These are phyloP conservation scores for Fagopyrum esculentum DNA, from an alignment of 148 eudicot species.

Conservation along the genomic window DNA sequence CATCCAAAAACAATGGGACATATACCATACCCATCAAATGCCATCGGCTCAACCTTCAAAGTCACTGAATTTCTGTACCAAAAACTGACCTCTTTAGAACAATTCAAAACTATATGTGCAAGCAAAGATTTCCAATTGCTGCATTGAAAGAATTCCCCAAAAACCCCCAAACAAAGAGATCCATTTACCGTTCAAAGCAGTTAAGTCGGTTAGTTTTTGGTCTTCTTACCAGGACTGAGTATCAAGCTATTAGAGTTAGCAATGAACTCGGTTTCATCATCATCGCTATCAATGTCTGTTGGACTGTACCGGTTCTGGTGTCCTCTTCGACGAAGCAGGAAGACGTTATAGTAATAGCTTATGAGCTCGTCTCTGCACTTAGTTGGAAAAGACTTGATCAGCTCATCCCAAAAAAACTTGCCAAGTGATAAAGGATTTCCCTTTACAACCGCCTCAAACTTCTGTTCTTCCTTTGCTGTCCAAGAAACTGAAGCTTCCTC, in stretches of 20 bases:
- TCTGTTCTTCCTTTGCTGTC: constrained; percentile 35
- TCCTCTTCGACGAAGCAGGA: constrained; percentile 9
- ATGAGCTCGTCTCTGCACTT: constrained; percentile 42
- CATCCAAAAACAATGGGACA: background rate
- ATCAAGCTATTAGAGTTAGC: constrained; percentile 7
- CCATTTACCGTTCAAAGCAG: background rate
- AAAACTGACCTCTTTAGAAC: background rate
- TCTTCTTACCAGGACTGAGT: constrained; percentile 11
- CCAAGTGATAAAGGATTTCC: constrained; percentile 30
- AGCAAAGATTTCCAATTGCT: constrained; percentile 2
- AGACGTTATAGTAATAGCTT: constrained; percentile 55
- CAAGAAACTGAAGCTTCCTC: constrained; percentile 52
- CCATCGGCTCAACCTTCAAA: background rate
- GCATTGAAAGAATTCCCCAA: background rate
- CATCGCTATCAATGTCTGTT: constrained; percentile 10
- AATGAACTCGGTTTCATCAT: constrained; percentile 11
- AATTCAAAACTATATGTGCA: constrained; percentile 8
- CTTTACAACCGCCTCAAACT: constrained; percentile 29
- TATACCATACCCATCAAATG: constrained; percentile 1
- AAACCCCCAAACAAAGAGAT: background rate
- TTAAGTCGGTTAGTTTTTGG: background rate
- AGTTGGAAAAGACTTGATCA: constrained; percentile 24
- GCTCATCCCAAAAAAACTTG: constrained; percentile 35
- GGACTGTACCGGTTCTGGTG: constrained; percentile 6
- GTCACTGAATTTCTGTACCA: constrained; percentile 9